Evolutionary conservation across 129 eudicot species (phyloP).

Genomic region (Artemisia tridentata): DNA sequence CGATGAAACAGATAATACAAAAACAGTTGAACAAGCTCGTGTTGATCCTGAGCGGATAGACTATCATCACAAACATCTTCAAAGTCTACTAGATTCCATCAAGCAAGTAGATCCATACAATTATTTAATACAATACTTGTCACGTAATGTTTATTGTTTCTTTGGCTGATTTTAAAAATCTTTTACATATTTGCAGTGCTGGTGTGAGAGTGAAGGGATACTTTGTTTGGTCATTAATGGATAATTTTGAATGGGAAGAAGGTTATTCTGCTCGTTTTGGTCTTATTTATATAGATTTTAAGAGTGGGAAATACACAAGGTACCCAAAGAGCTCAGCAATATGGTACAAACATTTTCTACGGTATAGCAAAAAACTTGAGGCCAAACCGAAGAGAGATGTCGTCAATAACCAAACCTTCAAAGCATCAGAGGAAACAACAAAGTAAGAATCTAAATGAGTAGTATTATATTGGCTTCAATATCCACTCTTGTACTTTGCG

Average conservation of each 20-base stretch:
- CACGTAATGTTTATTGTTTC: not conserved
- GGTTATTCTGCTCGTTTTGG: slow-evolving; percentile 46
- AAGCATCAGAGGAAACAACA: slow-evolving; percentile 6
- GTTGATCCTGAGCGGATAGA: slow-evolving; percentile 29
- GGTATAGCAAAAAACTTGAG: not conserved
- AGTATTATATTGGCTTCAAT: not conserved
- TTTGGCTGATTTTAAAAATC: not conserved
- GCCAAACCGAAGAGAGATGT: not conserved
- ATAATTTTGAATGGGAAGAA: slow-evolving; percentile 41
- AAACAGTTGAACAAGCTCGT: slow-evolving; percentile 31
- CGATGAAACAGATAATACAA: slow-evolving; percentile 19
- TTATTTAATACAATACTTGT: not conserved
- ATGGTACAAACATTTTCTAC: slow-evolving; percentile 29
- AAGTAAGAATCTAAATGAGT: slow-evolving; percentile 5
- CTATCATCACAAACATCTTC: slow-evolving; percentile 23
- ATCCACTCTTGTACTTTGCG: not conserved
- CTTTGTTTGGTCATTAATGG: slow-evolving; percentile 46
- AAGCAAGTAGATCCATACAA: slow-evolving; percentile 19
- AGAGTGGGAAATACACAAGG: slow-evolving; percentile 31
- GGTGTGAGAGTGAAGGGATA: slow-evolving; percentile 34
- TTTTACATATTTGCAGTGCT: slow-evolving; percentile 18
- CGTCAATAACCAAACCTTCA: not conserved
- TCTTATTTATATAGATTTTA: slow-evolving; percentile 37
- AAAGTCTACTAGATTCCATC: slow-evolving; percentile 27
- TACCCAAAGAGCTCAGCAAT: slow-evolving; percentile 33